Percentiles rank a stretch among this genome's conserved stretches.
phyloP scores from a whole-genome alignment of 2,329 filamentous ascomycete genomes.

The Claviceps paspali region DNA sequence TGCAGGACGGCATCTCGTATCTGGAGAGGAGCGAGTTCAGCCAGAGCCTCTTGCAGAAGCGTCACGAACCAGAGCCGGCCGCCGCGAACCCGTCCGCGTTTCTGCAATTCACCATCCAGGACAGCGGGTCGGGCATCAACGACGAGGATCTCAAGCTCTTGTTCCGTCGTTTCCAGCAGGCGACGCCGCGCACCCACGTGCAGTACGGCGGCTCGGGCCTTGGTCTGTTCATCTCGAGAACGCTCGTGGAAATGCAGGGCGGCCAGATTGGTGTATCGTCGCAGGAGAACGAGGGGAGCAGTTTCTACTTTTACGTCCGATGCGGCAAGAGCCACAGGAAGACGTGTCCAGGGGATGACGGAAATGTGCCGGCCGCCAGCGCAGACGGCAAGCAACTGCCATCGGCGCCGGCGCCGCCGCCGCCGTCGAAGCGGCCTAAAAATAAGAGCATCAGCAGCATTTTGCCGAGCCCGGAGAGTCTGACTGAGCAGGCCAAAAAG shows the following conservation, averaged over 20 bases:
- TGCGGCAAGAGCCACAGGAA: background rate
- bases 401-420: no score
- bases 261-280: constrained; percentile 56
- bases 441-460: no score
- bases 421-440: background rate
- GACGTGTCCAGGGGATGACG: no score
- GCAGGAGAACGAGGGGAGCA: constrained; percentile 4
- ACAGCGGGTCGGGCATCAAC: constrained; percentile 50
- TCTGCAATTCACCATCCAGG: constrained; percentile 53
- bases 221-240: constrained; percentile 60
- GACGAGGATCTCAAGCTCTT: constrained; percentile 49
- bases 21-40: constrained; percentile 26
- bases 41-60: constrained; percentile 1
- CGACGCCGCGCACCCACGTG: constrained; percentile 51
- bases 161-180: constrained; percentile 54
- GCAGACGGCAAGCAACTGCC: background rate
- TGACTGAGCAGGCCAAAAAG: background rate
- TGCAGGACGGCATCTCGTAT: constrained; percentile 26
- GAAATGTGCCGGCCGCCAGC: background rate
- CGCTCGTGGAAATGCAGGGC: constrained; percentile 60
- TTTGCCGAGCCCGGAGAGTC: background rate
- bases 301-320: constrained; percentile 4
- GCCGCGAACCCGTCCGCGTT: background rate
- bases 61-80: constrained; percentile 23
- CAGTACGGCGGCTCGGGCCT: constrained; percentile 56